Conservation (phyloP, 2,329 filamentous ascomycete genomes). For the Clarireedia homoeocarpa region DNA sequence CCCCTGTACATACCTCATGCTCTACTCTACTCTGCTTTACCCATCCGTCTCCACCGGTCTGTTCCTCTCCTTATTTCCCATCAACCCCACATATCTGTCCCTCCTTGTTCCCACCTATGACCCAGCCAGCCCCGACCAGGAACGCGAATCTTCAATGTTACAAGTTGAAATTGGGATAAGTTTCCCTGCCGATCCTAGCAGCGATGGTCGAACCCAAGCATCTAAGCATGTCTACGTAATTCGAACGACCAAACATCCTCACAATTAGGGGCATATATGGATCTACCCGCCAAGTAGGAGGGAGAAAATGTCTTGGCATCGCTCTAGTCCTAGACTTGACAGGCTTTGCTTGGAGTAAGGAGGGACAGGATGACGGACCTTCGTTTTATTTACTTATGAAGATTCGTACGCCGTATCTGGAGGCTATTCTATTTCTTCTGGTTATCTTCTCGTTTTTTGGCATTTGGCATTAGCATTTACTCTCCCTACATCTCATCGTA, state of each 20-base stretch:
- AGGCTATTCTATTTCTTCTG: not conserved
- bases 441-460: not conserved
- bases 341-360: too few species aligned
- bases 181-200: not conserved
- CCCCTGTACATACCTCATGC: too few species aligned
- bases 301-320: not conserved
- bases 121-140: not conserved
- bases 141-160: conserved; percentile 5
- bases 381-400: not conserved
- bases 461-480: too few species aligned
- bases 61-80: not conserved
- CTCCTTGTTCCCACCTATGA: not conserved
- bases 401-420: not conserved
- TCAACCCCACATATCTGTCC: not conserved
- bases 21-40: too few species aligned
- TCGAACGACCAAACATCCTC: not conserved
- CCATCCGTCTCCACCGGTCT: too few species aligned
- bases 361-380: not conserved
- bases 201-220: not conserved
- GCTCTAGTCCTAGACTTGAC: not conserved
- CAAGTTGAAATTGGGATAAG: conserved; percentile 3
- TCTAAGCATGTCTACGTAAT: not conserved
- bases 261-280: not conserved
- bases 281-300: not conserved
- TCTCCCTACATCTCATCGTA: too few species aligned